These are phyloP conservation scores for Pythium dissotocum DNA, from an alignment of 352 stramenopile genomes.

Conservation along the genomic window DNA sequence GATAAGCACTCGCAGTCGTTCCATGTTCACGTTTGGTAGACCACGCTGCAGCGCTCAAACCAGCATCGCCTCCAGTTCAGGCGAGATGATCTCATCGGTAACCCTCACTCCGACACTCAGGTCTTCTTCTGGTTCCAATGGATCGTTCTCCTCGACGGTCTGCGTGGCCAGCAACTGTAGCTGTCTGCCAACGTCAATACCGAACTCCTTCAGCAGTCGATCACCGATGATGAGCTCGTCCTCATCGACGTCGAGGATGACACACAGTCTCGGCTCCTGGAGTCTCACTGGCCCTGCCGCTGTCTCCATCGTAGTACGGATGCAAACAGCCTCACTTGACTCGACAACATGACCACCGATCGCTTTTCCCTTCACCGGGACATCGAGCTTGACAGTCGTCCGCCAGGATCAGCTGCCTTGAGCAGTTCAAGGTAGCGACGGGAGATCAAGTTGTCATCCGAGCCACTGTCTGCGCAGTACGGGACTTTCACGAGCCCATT, in stretches of 20 bases:
- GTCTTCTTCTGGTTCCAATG: slow-evolving; percentile 9
- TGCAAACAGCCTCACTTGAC: slow-evolving; percentile 5
- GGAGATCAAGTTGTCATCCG: slow-evolving; percentile 16
- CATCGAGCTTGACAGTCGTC: slow-evolving; percentile 1
- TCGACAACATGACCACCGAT: slow-evolving; percentile 8
- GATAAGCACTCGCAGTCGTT: slow-evolving; percentile 1
- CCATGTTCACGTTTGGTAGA: neutral
- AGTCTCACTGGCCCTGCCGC: slow-evolving; percentile 13
- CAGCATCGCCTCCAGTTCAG: slow-evolving; percentile 3
- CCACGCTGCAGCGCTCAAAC: slow-evolving; percentile 9
- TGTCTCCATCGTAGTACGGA: slow-evolving; percentile 13
- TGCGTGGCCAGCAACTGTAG: slow-evolving; percentile 7
- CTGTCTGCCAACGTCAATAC: slow-evolving; percentile 3
- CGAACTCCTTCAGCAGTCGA: neutral
- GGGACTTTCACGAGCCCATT: slow-evolving; percentile 13
- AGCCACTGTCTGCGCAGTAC: slow-evolving; percentile 25
- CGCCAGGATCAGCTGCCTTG: neutral
- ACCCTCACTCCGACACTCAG: neutral
- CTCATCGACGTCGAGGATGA: slow-evolving; percentile 8
- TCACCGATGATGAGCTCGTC: slow-evolving; percentile 12
- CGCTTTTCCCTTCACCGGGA: slow-evolving; percentile 1
- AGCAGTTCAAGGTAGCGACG: slow-evolving; percentile 8
- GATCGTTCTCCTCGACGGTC: slow-evolving; percentile 4
- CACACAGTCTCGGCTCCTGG: slow-evolving; percentile 5
- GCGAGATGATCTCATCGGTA: neutral